Evolutionary conservation across 176 grass and related monocot genomes (phyloP), one percentile per base, ranked within the genome.

Genomic region (Dactylis glomerata): DNA sequence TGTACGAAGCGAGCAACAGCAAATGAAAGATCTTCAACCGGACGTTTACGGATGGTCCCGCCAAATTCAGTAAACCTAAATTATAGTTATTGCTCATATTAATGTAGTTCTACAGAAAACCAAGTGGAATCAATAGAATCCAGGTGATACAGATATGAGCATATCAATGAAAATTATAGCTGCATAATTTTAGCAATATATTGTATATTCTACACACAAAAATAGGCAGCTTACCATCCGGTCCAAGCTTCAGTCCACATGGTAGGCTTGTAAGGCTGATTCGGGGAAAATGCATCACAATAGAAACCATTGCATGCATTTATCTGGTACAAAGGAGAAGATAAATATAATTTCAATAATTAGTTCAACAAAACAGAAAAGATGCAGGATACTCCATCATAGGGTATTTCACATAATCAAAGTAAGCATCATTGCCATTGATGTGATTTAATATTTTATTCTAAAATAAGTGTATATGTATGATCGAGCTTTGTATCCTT

Each of bases 231-330:
- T 65, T 92, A 99, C 96, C 97, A 99, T 28, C 97, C 97, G 88
- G 91, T 99, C 97, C 97, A 99, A 89, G 97, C 93, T 96, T 99
- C 97, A 55, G 97, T 99, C 97, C 97, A 99, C 97, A 99, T 99
- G 13, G 62, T 86, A 78, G 97, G 97, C 84, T 99, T 99, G 74
- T 92, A 92, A 82, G 91, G 78, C 27, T 84, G 77, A 84, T 99
- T 99, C 28, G 97, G 93, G 61, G 91, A 76, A 89, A 99, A 99
- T 68, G 97, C 73, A 72, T 99, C 97, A 86, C 97, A 99, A 75
- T 99, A 99, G 86, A 99, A 99, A 72, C 97, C 97, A 88, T 99
- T 99, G 78, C 97, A 99, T 61, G 97, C 82, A 80, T 99, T 99
- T 83, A 99, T 94, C 97, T 99, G 93, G 93, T 84, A 61, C 0